These are phyloP conservation scores for Chytriomyces sp. DNA, from an alignment of 192 early-diverging fungal species.

Conservation along the genomic window DNA sequence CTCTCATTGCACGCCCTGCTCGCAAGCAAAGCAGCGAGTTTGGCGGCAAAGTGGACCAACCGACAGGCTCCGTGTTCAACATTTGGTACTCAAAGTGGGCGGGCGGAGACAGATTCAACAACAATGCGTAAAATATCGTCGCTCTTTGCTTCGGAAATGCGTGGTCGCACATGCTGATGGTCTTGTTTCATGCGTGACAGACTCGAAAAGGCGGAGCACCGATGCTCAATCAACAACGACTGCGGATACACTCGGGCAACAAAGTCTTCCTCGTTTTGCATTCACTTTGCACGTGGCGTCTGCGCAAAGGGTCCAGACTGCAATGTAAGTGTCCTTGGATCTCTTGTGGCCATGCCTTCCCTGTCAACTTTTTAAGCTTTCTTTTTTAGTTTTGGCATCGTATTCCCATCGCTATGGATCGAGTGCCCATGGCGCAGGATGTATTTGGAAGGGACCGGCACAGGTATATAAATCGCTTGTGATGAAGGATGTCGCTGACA, in stretches of 20 bases:
- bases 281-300: constrained; percentile 82
- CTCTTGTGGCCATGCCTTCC: constrained; percentile 53
- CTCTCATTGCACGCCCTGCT: constrained; percentile 42
- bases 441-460: constrained; percentile 79
- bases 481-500: neutral
- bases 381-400: constrained; percentile 57
- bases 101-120: constrained; percentile 47
- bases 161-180: neutral
- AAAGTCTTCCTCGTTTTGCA: constrained; percentile 72
- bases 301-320: constrained; percentile 71
- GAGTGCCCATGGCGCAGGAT: constrained; percentile 58
- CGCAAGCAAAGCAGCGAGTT: constrained; percentile 43
- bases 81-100: constrained; percentile 73
- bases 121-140: constrained; percentile 33
- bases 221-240: constrained; percentile 70
- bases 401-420: constrained; percentile 56
- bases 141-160: neutral
- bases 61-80: constrained; percentile 58
- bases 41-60: constrained; percentile 48
- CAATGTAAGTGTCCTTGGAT: constrained; percentile 49
- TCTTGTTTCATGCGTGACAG: constrained; percentile 7
- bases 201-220: constrained; percentile 61
- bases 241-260: constrained; percentile 70
- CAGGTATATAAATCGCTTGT: constrained; percentile 14
- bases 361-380: constrained; percentile 41